Evolutionary conservation across 129 eudicot species (phyloP).

Genomic region (Lactuca saligna): DNA sequence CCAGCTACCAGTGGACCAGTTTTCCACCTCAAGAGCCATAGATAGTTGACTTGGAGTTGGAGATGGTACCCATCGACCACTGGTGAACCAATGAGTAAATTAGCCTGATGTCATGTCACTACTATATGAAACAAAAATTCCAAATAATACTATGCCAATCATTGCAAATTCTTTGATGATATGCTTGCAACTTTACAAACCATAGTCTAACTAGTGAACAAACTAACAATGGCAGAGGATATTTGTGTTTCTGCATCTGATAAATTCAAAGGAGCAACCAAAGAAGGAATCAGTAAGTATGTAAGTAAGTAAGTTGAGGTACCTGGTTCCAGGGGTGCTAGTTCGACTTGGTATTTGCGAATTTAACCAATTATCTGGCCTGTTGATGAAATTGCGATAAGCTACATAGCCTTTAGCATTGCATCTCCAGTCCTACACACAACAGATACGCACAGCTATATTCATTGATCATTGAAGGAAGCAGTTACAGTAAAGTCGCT

Average conservation of each 20-base stretch:
- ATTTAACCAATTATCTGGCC: conserved; percentile 86
- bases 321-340: conserved; percentile 93
- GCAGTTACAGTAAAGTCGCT: not conserved
- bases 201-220: conserved; percentile 14
- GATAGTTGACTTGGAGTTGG: conserved; percentile 82
- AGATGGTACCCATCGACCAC: conserved; percentile 81
- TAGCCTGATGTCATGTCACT: conserved; percentile 75
- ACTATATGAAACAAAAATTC: conserved; percentile 40
- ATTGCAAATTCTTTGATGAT: conserved; percentile 8
- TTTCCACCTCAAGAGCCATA: conserved; percentile 66
- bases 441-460: conserved; percentile 15
- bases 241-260: conserved; percentile 15
- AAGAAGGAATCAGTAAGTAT: not conserved
- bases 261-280: not conserved
- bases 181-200: conserved; percentile 13
- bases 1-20: conserved; percentile 84
- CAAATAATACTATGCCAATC: not conserved
- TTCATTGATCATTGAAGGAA: conserved; percentile 3
- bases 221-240: not conserved
- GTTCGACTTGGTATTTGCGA: conserved; percentile 46
- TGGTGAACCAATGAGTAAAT: conserved; percentile 77
- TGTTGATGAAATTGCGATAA: conserved; percentile 77
- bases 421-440: conserved; percentile 90
- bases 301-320: conserved; percentile 17
- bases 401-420: conserved; percentile 90